Conservation (phyloP, 2,329 filamentous ascomycete species). For the Aspergillus puulaauensis region DNA sequence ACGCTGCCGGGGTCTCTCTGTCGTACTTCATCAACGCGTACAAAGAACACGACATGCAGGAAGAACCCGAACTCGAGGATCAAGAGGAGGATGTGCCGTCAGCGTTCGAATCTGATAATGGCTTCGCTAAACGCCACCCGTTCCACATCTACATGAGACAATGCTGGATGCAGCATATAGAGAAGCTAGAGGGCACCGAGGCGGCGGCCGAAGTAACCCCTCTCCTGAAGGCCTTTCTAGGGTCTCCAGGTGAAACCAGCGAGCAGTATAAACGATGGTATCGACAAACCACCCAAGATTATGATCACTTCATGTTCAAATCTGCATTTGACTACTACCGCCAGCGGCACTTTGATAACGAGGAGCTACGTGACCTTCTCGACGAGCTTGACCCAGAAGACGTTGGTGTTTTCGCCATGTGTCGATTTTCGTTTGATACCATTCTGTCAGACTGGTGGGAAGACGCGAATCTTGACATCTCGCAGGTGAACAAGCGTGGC, state of each 20-base stretch:
- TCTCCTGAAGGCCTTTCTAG: conserved; percentile 14
- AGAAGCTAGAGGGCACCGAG: not conserved
- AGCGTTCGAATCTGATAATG: not conserved
- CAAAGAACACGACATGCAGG: conserved; percentile 1
- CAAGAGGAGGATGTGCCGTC: not conserved
- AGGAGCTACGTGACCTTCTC: not conserved
- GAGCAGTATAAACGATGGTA: conserved; percentile 11
- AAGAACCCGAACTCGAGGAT: not conserved
- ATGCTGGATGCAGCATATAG: conserved; percentile 10
- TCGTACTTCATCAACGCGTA: conserved; percentile 10
- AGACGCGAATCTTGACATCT: not conserved
- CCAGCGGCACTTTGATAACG: not conserved
- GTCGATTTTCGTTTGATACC: conserved; percentile 7
- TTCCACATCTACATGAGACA: conserved; percentile 15
- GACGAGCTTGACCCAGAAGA: conserved; percentile 7
- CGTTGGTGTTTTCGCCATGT: conserved; percentile 11
- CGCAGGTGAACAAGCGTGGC: not conserved
- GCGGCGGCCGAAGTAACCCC: not conserved
- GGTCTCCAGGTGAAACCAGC: conserved; percentile 9
- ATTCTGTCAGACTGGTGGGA: conserved; percentile 15
- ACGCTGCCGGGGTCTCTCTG: conserved; percentile 11
- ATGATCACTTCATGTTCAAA: not conserved
- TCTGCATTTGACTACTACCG: not conserved
- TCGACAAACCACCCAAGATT: not conserved
- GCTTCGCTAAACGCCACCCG: conserved; percentile 2